These are phyloP conservation scores for Heterobasidion occidentale DNA, from an alignment of 1,284 basidiomycete genomes.

Conservation along the genomic window DNA sequence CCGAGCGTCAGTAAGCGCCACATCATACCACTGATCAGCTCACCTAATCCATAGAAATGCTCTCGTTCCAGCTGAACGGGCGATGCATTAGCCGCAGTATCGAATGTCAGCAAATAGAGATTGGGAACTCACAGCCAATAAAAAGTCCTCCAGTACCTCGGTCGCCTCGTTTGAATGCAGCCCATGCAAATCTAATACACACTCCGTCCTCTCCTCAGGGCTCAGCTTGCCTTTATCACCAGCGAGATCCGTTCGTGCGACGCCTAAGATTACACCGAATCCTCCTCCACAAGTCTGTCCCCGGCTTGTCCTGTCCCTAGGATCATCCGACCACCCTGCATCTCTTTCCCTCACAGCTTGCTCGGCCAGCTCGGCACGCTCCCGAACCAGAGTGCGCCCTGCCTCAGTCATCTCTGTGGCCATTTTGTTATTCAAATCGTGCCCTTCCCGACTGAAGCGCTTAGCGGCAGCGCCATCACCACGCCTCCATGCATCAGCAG, in stretches of 20 bases:
- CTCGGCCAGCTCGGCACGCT: slow-evolving; percentile 70
- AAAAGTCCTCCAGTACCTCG: slow-evolving; percentile 86
- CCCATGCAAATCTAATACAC: slow-evolving; percentile 77
- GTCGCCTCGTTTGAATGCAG: slow-evolving; percentile 89
- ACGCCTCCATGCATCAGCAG: slow-evolving; percentile 90
- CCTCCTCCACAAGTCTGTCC: slow-evolving; percentile 79
- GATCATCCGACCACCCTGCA: slow-evolving; percentile 75
- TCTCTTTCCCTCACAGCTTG: slow-evolving; percentile 68
- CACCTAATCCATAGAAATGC: slow-evolving; percentile 77
- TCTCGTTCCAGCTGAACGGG: slow-evolving; percentile 69
- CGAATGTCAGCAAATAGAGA: not conserved
- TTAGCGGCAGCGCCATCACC: slow-evolving; percentile 95
- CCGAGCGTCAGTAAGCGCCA: not conserved
- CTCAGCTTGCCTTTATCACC: slow-evolving; percentile 49
- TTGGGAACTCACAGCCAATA: slow-evolving; percentile 63
- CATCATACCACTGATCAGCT: slow-evolving; percentile 18
- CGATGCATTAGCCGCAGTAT: slow-evolving; percentile 2
- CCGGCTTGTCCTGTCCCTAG: slow-evolving; percentile 65
- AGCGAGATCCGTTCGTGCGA: slow-evolving; percentile 51
- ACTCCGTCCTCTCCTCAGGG: slow-evolving; percentile 79
- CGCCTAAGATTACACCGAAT: slow-evolving; percentile 79
- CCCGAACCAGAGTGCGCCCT: slow-evolving; percentile 73
- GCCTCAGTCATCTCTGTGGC: slow-evolving; percentile 74
- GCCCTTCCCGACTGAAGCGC: slow-evolving; percentile 87
- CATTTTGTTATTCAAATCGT: slow-evolving; percentile 90